Evolutionary conservation across 441 rosid genomes (phyloP).

Genomic region (Geranium incanum): DNA sequence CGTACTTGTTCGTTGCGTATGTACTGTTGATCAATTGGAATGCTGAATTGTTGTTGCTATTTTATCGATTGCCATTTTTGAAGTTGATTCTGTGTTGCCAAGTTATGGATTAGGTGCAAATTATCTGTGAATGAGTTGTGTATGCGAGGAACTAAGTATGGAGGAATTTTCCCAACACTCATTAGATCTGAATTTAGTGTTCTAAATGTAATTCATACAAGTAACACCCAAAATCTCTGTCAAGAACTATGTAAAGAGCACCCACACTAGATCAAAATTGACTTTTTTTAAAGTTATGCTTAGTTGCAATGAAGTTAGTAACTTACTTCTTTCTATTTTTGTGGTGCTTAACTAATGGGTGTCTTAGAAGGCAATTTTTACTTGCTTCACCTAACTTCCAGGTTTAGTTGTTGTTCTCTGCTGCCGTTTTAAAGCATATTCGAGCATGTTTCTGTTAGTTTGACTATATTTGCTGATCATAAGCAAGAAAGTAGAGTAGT

Average conservation of each 20-base stretch:
- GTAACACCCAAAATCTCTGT: background rate
- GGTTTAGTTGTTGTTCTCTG: background rate
- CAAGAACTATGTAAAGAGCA: background rate
- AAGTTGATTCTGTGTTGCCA: background rate
- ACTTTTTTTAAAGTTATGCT: background rate
- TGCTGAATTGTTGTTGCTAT: background rate
- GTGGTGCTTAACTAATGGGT: background rate
- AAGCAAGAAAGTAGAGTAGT: background rate
- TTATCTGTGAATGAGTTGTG: background rate
- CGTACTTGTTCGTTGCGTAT: background rate
- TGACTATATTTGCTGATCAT: background rate
- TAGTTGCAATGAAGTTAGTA: background rate
- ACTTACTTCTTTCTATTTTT: background rate
- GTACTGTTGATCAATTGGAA: conserved; percentile 4
- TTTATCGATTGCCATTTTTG: background rate
- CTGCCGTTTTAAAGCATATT: background rate
- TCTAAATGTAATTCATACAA: background rate
- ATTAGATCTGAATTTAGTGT: background rate
- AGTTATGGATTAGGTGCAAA: conserved; percentile 1
- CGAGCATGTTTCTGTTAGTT: background rate
- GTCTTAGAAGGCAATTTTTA: conserved; percentile 2
- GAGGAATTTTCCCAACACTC: background rate
- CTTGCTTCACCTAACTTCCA: background rate
- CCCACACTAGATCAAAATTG: background rate
- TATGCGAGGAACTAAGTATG: background rate